Evolutionary conservation across 2,329 filamentous ascomycete genomes (phyloP).

Genomic region (Colletotrichum costaricense): DNA sequence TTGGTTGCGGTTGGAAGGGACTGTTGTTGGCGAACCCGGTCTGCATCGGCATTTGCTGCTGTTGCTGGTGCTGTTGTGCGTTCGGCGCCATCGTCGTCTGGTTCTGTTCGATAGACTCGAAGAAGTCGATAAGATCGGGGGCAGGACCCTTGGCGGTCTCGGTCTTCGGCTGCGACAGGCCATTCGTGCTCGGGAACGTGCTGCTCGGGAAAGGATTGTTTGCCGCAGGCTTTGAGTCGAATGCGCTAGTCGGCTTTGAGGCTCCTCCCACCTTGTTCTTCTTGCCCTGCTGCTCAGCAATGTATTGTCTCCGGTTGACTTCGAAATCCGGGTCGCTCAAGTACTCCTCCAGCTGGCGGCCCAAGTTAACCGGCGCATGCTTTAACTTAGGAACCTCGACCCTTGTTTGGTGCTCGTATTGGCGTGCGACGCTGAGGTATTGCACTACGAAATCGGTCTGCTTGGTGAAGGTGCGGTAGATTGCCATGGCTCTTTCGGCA

Average conservation of each 20-base stretch:
- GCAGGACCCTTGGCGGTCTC: conserved; percentile 71
- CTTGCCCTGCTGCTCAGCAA: conserved; percentile 85
- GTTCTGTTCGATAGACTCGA: conserved; percentile 91
- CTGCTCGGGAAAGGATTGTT: conserved; percentile 57
- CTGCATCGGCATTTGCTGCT: conserved; percentile 45
- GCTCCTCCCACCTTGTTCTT: conserved; percentile 54
- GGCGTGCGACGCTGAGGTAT: conserved; percentile 86
- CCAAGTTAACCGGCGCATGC: conserved; percentile 93
- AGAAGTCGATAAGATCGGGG: conserved; percentile 92
- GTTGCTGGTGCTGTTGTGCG: conserved; percentile 45
- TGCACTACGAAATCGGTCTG: conserved; percentile 94
- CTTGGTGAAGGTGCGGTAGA: conserved; percentile 91
- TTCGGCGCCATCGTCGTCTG: conserved; percentile 75
- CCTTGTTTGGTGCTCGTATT: conserved; percentile 91
- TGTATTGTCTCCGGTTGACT: conserved; percentile 88
- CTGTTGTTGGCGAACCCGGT: conserved; percentile 43
- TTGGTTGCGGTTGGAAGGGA: conserved; percentile 44
- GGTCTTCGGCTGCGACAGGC: conserved; percentile 52
- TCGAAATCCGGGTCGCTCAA: conserved; percentile 96
- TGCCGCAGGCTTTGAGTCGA: conserved; percentile 50
- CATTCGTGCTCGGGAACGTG: conserved; percentile 52
- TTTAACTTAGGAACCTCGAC: conserved; percentile 97
- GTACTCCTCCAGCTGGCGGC: conserved; percentile 92
- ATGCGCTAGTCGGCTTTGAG: conserved; percentile 40
- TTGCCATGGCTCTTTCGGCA: conserved; percentile 88